Evolutionary conservation across 805 yeast genomes (phyloP), one percentile per base, ranked within the genome.

Genomic region (Saccharomycopsis lassenensis): DNA sequence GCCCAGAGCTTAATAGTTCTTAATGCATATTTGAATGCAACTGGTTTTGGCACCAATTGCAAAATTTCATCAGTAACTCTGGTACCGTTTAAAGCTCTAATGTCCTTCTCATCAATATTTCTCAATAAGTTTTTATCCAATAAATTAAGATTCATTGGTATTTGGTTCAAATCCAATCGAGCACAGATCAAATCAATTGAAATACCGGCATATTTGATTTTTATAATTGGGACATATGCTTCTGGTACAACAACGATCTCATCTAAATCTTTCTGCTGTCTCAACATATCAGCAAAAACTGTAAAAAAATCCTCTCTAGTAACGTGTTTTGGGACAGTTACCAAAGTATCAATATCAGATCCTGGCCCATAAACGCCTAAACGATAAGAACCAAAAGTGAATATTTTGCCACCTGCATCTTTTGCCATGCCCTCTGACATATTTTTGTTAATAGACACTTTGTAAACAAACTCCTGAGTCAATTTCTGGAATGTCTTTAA

Each of bases 321-420:
- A 10, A 91, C 94, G 56, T 91, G 97, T 50, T 89, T 91, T 1
- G 98, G 98, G 12, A 84, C 96, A 19, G 89, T 96, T n/a, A 91
- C 83, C 31, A 91, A 62, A 0, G 97, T 83, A 63, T 91, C 98
- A 43, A 91, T 89, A 77, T 91, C 98, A 0, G 94, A 81, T 1
- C 98, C 97, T 0, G 97, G 97, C 0, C 97, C 97, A 59, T 87
- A 85, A 10, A 91, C 98, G 3, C 98, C 98, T 29, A 91, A 61
- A 45, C 95, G 67, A 52, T 87, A 91, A 1, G 96, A 86, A 1
- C 98, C 98, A 61, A 71, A 91, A 0, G 96, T 86, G 55, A 87
- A 91, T n/a, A 91, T 74, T 55, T 91, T 91, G 24, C 98, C 98
- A 25, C 98, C 98, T 0, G 97, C 94, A 57, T 91, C 98, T 38